Evolutionary conservation across 2,329 filamentous ascomycete genomes (phyloP), one percentile per base, ranked within the genome.

Genomic region (Fusarium sambucinum): DNA sequence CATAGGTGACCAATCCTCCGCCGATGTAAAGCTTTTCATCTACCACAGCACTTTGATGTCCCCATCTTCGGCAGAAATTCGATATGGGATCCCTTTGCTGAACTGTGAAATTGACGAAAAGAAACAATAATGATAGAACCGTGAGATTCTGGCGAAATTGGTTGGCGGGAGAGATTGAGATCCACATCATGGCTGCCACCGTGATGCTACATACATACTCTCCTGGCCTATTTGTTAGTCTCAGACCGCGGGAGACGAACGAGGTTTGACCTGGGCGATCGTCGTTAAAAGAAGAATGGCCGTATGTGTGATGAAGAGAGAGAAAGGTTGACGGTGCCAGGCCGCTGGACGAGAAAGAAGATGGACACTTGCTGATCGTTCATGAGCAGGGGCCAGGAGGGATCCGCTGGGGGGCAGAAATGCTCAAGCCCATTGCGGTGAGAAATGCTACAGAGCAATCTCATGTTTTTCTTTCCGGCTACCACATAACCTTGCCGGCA

Each of bases 11-110:
- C 55, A 85, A 78, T 6, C 88, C 88, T 37, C 88, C 88, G 71
- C 90, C 87, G 53, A 90, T 86, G 73, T 87, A 90, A 21, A 91
- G 77, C 64, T 82, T 84, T 41, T 83, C 77, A 73, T 89, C 86
- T 45, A 91, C 81, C 12, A 89, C 80, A 9, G 88, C 82, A 10
- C 86, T 87, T 73, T 89, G 86, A 73, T 90, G 88, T 44, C 85
- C 86, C 77, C 83, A 86, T 59, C 83, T 78, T 45, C 84, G 77
- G 68, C 84, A 86, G 58, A 85, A 89, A 74, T 87, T 81, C 25
- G 77, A 79, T 48, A 89, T 78, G 6, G 85, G 85, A 70, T 89
- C 82, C 58, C 82, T 76, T 62, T 84, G 80, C 52, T 78, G 79
- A 37, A 74, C 61, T 25, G 70, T 55, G 30, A 72, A 37, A 32